A percentile compares a stretch with the other conserved stretches of the same genome.
phyloP scores from a whole-genome alignment of 768 basidiomycete species.

The Antrodiella citrinella region DNA sequence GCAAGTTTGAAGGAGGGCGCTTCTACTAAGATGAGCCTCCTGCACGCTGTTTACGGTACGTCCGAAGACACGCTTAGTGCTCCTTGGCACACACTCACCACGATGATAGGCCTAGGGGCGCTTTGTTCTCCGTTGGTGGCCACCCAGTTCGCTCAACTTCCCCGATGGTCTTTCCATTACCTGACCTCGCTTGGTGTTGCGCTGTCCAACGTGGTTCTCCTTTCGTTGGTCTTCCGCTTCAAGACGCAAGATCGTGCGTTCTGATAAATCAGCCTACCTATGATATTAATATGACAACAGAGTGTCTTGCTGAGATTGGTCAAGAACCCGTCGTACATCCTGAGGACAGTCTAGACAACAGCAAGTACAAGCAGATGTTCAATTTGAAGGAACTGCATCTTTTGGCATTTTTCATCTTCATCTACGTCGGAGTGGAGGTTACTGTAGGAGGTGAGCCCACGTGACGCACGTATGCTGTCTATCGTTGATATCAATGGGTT shows the following conservation, averaged over 20 bases:
- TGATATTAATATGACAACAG: conserved; percentile 29
- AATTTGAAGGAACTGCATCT: conserved; percentile 30
- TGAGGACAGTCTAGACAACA: conserved; percentile 22
- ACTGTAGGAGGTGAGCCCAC: conserved; percentile 30
- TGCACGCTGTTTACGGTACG: conserved; percentile 66
- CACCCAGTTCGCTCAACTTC: conserved; percentile 67
- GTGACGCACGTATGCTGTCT: too few species aligned
- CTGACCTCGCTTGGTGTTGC: conserved; percentile 62
- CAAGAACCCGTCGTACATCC: conserved; percentile 31
- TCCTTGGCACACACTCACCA: conserved; percentile 64
- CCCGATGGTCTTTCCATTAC: conserved; percentile 74
- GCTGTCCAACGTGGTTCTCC: conserved; percentile 39
- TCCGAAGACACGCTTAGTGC: too few species aligned
- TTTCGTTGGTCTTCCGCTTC: conserved; percentile 52
- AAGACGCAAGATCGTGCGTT: conserved; percentile 40
- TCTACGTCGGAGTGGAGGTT: conserved; percentile 35
- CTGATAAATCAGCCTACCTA: neutral
- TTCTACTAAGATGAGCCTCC: conserved; percentile 60
- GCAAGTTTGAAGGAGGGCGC: conserved; percentile 48
- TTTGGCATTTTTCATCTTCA: conserved; percentile 34
- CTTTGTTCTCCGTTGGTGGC: conserved; percentile 65
- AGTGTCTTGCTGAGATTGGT: conserved; percentile 47
- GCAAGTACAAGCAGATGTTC: conserved; percentile 40
- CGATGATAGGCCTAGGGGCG: conserved; percentile 56
- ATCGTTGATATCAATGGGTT: neutral